A percentile compares a stretch with the other conserved stretches of the same genome.
phyloP scores from a whole-genome alignment of 208 protist species.

The Trypanosoma cruzi region DNA sequence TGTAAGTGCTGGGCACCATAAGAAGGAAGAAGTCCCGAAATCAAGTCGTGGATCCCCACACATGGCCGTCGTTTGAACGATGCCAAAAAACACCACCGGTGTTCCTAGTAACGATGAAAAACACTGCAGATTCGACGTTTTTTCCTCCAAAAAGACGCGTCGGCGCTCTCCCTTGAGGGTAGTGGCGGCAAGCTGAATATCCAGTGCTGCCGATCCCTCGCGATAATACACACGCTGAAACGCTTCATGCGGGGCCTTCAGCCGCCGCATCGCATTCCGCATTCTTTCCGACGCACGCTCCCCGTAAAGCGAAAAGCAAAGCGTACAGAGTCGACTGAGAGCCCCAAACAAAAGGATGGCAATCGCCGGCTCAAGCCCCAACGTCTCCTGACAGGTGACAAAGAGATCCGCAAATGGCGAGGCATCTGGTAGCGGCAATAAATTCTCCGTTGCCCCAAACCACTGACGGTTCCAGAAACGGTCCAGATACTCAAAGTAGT shows the following conservation, averaged over 20 bases:
- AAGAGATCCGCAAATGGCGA: conserved; percentile 44
- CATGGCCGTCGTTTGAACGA: conserved; percentile 59
- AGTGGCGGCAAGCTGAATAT: conserved; percentile 80
- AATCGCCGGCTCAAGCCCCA: conserved; percentile 55
- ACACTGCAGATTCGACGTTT: conserved; percentile 75
- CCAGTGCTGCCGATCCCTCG: conserved; percentile 54
- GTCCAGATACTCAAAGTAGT: conserved; percentile 67
- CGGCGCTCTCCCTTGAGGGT: conserved; percentile 77
- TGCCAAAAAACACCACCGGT: conserved; percentile 64
- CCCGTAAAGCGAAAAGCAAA: conserved; percentile 82
- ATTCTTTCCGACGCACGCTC: conserved; percentile 79
- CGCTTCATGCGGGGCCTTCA: conserved; percentile 65
- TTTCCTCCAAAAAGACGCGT: conserved; percentile 65
- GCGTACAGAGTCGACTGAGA: conserved; percentile 61
- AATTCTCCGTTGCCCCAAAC: conserved; percentile 58
- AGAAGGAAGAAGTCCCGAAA: conserved; percentile 69
- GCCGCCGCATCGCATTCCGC: conserved; percentile 68
- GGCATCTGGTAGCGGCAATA: conserved; percentile 8
- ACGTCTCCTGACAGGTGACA: conserved; percentile 35
- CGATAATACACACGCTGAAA: conserved; percentile 86
- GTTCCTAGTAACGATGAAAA: conserved; percentile 61
- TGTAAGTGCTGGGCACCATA: conserved; percentile 74
- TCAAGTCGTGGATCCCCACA: conserved; percentile 61
- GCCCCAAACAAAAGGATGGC: conserved; percentile 56
- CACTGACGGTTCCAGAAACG: conserved; percentile 68